phyloP scores from a whole-genome alignment of 176 grass and related monocot genomes.

The Lolium rigidum region DNA sequence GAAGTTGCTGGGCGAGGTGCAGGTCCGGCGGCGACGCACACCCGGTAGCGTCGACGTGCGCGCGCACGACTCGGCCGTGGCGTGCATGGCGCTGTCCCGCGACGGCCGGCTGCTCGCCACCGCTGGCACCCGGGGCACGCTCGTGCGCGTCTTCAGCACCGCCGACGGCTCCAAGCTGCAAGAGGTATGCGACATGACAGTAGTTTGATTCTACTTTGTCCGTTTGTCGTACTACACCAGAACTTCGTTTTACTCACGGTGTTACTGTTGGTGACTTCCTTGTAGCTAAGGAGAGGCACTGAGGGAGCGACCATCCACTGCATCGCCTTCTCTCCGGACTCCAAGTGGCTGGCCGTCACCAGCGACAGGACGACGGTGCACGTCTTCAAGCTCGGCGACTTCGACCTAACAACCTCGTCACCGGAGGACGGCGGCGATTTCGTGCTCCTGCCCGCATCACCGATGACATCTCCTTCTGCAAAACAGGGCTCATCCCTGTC shows the following conservation, averaged over 20 bases:
- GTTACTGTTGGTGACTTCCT: neutral
- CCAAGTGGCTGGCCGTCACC: conserved; percentile 75
- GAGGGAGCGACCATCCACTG: conserved; percentile 71
- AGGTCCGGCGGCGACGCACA: conserved; percentile 32
- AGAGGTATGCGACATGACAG: conserved; percentile 38
- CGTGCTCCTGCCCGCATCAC: too few relatives aligned
- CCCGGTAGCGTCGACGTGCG: conserved; percentile 43
- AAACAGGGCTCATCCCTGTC: conserved; percentile 4
- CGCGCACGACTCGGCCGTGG: conserved; percentile 57
- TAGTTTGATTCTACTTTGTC: neutral
- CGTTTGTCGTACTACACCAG: too few relatives aligned
- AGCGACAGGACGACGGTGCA: conserved; percentile 85
- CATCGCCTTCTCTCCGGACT: conserved; percentile 73
- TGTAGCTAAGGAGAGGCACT: conserved; percentile 72
- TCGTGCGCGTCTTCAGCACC: conserved; percentile 68
- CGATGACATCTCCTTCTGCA: neutral
- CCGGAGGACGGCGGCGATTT: conserved; percentile 21
- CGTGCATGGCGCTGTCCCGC: conserved; percentile 62
- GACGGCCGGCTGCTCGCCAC: conserved; percentile 79
- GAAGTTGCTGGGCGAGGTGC: conserved; percentile 51
- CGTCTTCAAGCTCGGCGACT: conserved; percentile 58
- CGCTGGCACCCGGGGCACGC: conserved; percentile 68
- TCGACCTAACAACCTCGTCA: conserved; percentile 37
- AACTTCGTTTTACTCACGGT: neutral
- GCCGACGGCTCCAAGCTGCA: conserved; percentile 60